Evolutionary conservation across 257 asterid genomes (phyloP).

Genomic region (Solanum arcanum): DNA sequence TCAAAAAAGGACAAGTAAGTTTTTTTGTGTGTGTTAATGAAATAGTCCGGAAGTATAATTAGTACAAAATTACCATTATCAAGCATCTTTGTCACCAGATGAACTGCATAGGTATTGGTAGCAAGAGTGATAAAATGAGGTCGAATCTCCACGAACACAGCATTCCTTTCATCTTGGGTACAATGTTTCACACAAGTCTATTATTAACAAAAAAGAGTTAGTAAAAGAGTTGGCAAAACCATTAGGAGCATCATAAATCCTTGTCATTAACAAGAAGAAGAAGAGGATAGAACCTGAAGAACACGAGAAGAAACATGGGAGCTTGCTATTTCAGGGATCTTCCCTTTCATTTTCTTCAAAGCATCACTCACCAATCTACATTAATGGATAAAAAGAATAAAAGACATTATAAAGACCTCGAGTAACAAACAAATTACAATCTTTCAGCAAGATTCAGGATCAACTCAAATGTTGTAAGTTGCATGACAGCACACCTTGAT

Average conservation of each 20-base stretch:
- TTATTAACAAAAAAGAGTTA: background rate
- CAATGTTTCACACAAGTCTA: slow-evolving; percentile 89
- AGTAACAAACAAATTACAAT: background rate
- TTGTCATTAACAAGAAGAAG: background rate
- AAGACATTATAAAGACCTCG: background rate
- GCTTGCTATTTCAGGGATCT: slow-evolving; percentile 82
- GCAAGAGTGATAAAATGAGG: slow-evolving; percentile 64
- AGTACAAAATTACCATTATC: slow-evolving; percentile 50
- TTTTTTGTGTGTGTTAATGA: background rate
- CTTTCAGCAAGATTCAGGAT: background rate
- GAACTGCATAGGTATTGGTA: slow-evolving; percentile 72
- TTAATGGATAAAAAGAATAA: background rate
- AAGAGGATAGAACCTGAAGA: slow-evolving; percentile 59
- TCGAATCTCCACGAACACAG: slow-evolving; percentile 60
- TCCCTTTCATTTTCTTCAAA: slow-evolving; percentile 74
- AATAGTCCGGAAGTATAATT: background rate
- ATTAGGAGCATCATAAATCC: background rate
- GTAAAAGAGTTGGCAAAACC: slow-evolving; percentile 1
- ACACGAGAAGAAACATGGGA: slow-evolving; percentile 85
- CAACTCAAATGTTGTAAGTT: background rate
- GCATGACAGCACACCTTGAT: slow-evolving; percentile 38
- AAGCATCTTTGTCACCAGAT: slow-evolving; percentile 72
- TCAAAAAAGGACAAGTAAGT: background rate
- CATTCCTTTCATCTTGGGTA: slow-evolving; percentile 69
- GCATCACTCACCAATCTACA: slow-evolving; percentile 75